Percentiles rank a stretch among this genome's conserved stretches.
Conservation (phyloP, 2,329 filamentous ascomycete genomes). For the Talaromyces piceae region DNA sequence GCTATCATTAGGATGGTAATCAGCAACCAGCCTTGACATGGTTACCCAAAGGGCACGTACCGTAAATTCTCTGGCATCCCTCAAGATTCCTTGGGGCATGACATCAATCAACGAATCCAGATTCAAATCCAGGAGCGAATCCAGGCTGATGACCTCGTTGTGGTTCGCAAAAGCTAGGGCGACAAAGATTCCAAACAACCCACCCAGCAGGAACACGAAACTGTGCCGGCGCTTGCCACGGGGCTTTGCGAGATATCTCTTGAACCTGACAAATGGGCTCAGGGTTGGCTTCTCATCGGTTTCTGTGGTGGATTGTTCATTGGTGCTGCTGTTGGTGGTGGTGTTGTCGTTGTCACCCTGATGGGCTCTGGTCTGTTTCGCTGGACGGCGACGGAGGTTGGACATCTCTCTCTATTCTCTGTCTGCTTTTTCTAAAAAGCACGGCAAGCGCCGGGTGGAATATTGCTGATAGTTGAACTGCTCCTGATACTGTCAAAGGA, state of each 20-base stretch:
- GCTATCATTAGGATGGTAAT: slow-evolving; percentile 35
- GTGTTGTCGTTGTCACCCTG: slow-evolving; percentile 13
- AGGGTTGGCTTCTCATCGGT: slow-evolving; percentile 22
- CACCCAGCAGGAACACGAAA: slow-evolving; percentile 79
- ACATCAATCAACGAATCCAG: slow-evolving; percentile 83
- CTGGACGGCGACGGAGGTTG: slow-evolving; percentile 37
- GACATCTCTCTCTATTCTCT: slow-evolving; percentile 23
- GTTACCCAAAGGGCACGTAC: slow-evolving; percentile 43
- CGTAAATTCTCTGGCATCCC: slow-evolving; percentile 77
- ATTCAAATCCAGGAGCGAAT: slow-evolving; percentile 62
- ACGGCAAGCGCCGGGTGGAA: not conserved
- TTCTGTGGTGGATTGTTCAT: slow-evolving; percentile 7
- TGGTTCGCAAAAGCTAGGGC: slow-evolving; percentile 84
- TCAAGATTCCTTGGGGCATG: slow-evolving; percentile 75
- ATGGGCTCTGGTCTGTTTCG: slow-evolving; percentile 25
- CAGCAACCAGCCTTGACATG: slow-evolving; percentile 6
- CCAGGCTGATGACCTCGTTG: slow-evolving; percentile 83
- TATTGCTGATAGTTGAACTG: not conserved
- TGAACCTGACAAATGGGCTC: slow-evolving; percentile 22
- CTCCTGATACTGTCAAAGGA: not conserved
- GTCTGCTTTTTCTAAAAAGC: no score
- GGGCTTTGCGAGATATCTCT: slow-evolving; percentile 19
- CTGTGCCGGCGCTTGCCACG: slow-evolving; percentile 65
- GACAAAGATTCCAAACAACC: slow-evolving; percentile 79
- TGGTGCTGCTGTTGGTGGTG: slow-evolving; percentile 3